A percentile compares a stretch with the other conserved stretches of the same genome.
phyloP scores from a whole-genome alignment of 2,329 filamentous ascomycete species.

The Alternaria novae-zelandiae region DNA sequence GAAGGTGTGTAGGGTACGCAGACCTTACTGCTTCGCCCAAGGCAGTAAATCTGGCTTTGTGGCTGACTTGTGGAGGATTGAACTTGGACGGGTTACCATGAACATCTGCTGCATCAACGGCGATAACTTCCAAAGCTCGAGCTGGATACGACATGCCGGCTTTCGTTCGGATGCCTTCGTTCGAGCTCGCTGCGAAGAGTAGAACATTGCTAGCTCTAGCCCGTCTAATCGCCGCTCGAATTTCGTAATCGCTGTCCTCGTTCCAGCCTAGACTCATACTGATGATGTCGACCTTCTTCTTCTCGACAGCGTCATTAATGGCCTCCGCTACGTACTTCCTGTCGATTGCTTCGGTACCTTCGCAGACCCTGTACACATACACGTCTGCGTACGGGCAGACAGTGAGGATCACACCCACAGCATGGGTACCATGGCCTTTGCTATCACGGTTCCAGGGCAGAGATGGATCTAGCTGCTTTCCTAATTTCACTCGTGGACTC shows the following conservation, averaged over 20 bases:
- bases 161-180: neutral
- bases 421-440: conserved; percentile 21
- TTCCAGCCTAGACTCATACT: conserved; percentile 19
- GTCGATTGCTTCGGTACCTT: neutral
- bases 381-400: conserved; percentile 18
- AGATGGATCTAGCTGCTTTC: neutral
- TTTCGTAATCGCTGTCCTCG: neutral
- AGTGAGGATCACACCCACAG: conserved; percentile 9
- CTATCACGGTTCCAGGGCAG: neutral
- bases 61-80: conserved; percentile 1
- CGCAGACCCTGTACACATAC: conserved; percentile 14
- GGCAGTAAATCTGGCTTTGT: neutral
- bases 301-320: conserved; percentile 14
- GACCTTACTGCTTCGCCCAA: neutral
- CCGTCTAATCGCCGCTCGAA: neutral
- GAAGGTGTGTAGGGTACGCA: neutral
- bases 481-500: neutral
- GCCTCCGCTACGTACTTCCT: conserved; percentile 7
- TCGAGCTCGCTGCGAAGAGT: conserved; percentile 15
- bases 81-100: conserved; percentile 1
- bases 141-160: conserved; percentile 14
- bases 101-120: conserved; percentile 12
- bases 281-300: conserved; percentile 18
- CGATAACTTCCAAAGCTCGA: conserved; percentile 12
- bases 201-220: neutral